Percentiles rank a stretch among this genome's conserved stretches.
Evolutionary conservation across 495 filamentous ascomycete genomes (phyloP).

Genomic region (Terfezia boudieri): DNA sequence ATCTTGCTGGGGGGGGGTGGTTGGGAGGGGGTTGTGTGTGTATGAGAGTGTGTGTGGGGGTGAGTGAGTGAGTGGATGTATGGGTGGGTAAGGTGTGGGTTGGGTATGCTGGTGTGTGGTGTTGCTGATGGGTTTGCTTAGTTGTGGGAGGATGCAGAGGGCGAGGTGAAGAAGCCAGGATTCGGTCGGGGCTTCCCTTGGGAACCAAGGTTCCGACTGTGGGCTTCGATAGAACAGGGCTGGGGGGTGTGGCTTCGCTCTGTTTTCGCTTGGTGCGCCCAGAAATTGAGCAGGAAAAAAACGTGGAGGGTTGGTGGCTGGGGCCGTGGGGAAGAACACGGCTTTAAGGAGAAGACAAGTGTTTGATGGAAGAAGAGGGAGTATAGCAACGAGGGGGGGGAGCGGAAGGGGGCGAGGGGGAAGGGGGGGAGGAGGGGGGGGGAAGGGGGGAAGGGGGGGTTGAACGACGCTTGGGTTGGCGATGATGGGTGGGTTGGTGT

Average conservation of each 20-base stretch:
- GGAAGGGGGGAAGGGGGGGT: conserved; percentile 3
- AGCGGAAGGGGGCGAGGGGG: neutral
- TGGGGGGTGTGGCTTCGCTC: neutral
- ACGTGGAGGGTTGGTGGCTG: no score
- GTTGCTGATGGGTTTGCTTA: conserved; percentile 1
- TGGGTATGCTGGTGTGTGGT: conserved; percentile 1
- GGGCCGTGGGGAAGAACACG: no score
- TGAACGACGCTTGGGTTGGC: neutral
- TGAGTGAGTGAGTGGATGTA: neutral
- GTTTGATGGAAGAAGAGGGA: neutral
- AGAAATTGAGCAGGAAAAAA: no score
- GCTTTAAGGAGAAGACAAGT: no score
- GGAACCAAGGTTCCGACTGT: neutral
- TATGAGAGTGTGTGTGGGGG: conserved; percentile 2
- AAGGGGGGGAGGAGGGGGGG: conserved; percentile 8
- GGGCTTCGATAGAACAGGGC: neutral
- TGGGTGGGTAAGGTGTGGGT: neutral
- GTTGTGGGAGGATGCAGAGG: neutral
- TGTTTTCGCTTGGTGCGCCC: neutral
- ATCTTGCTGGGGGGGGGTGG: neutral
- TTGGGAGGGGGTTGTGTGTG: neutral
- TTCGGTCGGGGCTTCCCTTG: neutral
- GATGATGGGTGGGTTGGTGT: conserved; percentile 10
- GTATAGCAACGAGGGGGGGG: neutral
- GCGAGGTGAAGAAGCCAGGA: neutral